A percentile compares a stretch with the other conserved stretches of the same genome.
Conservation (phyloP, 2,329 filamentous ascomycete genomes). For the Phaeosphaeria sp. region DNA sequence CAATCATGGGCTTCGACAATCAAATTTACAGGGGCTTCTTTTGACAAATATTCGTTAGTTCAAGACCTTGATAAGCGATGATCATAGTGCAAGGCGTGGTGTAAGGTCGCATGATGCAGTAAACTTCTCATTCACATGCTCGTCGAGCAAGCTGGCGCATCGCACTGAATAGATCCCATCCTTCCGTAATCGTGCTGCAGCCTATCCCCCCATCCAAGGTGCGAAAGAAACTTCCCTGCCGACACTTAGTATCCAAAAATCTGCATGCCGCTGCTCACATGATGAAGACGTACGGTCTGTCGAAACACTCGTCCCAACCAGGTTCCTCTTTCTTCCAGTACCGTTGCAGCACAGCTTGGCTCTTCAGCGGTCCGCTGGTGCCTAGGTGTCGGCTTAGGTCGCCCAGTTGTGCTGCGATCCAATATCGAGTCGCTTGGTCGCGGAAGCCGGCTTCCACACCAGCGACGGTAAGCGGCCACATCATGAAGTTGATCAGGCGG, state of each 20-base stretch:
- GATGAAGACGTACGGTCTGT: slow-evolving; percentile 29
- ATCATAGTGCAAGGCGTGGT: too few relatives aligned
- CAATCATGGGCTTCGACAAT: too few relatives aligned
- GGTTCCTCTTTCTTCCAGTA: slow-evolving; percentile 30
- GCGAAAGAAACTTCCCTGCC: not conserved
- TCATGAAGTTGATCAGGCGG: slow-evolving; percentile 21
- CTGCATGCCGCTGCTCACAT: slow-evolving; percentile 14
- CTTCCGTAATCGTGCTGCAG: not conserved
- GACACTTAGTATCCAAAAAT: not conserved
- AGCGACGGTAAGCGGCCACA: slow-evolving; percentile 35
- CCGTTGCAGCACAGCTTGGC: slow-evolving; percentile 23
- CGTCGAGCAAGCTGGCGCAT: not conserved
- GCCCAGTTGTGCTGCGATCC: slow-evolving; percentile 26
- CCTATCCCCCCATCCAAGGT: not conserved
- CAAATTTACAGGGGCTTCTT: too few relatives aligned
- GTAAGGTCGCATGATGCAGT: too few relatives aligned
- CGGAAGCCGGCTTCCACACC: slow-evolving; percentile 34
- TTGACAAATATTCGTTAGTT: too few relatives aligned
- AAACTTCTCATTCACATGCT: not conserved
- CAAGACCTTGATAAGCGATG: too few relatives aligned
- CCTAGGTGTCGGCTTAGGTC: slow-evolving; percentile 26
- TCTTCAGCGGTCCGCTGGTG: slow-evolving; percentile 29
- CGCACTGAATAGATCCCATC: not conserved
- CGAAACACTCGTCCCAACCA: slow-evolving; percentile 41
- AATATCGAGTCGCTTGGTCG: slow-evolving; percentile 17